Base-by-base conservation (phyloP, 2,329 filamentous ascomycete genomes). In the Sporothrix pallida region DNA sequence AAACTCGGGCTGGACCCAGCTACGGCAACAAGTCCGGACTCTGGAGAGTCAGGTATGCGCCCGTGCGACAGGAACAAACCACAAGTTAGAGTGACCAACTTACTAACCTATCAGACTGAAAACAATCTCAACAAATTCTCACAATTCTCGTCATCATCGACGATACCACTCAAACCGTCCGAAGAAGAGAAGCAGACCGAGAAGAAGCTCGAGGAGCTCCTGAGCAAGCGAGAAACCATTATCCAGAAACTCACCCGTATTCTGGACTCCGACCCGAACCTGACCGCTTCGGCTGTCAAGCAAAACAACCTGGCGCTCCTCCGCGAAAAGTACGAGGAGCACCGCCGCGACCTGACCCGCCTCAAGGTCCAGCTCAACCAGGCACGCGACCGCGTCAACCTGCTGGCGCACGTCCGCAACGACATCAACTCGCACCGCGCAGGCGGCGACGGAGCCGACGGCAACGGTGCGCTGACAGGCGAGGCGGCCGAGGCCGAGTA, bases 291-390 rank as follows among this genome's bases (percentile, higher is more conserved):
- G 52, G 94, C 95, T 73, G 88, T 97, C n/a, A 98, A 98, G 84
- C 95, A 97, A 80, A 97, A 95, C 85, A 98, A 98, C 81, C 90
- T 99, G 52, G 88, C 93, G 74, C 92, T 97, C 44, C 93, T 98
- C 78, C 93, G 93, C 77, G 95, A 97, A 84, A 92, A 98, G 81
- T 91, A 98, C 17, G 86, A 90, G 52, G 93, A 97, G 80, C 95
- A 99, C 84, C 90, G 91, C 75, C 91, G 91, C 76, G 95, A 98
- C 82, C 89, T 97, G 52, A 82, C 86, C 4, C 92, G 94, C 10
- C 87, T 98, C 70, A 92, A 90, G 74, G 86, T 89, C 42, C 88
- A 90, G 74, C 91, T 99, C 70, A 83, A 89, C 71, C 91, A 95
- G 78, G 90, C 93, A 68, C 92, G 96, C 79, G 91, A 97, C 82